Percentiles rank a stretch among this genome's conserved stretches.
Conservation (phyloP, 495 filamentous ascomycete genomes). For the Lasiosphaeris hirsuta region DNA sequence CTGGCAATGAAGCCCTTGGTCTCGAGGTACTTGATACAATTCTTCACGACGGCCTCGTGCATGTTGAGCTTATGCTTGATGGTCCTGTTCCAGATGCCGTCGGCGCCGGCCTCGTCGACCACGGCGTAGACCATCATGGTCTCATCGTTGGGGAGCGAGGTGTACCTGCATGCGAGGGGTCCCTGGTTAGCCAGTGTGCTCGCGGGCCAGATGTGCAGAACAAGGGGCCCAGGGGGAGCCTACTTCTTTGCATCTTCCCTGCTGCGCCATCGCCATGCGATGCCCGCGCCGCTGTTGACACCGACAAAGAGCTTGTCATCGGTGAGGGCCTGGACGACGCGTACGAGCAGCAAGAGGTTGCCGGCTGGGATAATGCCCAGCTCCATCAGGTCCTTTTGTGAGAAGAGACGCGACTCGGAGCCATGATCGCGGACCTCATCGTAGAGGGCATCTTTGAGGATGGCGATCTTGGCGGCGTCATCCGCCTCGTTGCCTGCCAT, state of each 20-base stretch:
- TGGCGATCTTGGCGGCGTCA: constrained; percentile 22
- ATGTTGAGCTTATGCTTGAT: constrained; percentile 72
- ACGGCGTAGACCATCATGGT: constrained; percentile 78
- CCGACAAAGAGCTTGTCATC: constrained; percentile 67
- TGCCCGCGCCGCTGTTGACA: constrained; percentile 48
- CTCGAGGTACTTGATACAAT: constrained; percentile 74
- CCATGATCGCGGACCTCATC: constrained; percentile 31
- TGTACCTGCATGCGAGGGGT: constrained; percentile 49
- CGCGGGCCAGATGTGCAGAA: not conserved
- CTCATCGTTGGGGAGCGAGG: constrained; percentile 58
- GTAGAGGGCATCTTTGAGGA: constrained; percentile 36
- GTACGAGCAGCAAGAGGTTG: constrained; percentile 54
- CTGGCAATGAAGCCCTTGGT: constrained; percentile 52
- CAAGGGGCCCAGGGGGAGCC: constrained; percentile 12
- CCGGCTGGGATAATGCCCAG: constrained; percentile 58
- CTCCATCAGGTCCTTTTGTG: constrained; percentile 63
- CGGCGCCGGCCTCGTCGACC: constrained; percentile 74
- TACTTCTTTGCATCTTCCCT: constrained; percentile 71
- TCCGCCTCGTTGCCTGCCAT: constrained; percentile 23
- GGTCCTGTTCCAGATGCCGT: constrained; percentile 84
- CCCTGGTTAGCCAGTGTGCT: not conserved
- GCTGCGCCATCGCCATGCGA: constrained; percentile 65
- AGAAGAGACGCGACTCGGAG: constrained; percentile 54
- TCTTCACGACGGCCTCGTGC: constrained; percentile 72
- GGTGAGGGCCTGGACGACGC: constrained; percentile 58